Evolutionary conservation across 106 monocot genomes (phyloP).

Genomic region (Triglochin maritima): DNA sequence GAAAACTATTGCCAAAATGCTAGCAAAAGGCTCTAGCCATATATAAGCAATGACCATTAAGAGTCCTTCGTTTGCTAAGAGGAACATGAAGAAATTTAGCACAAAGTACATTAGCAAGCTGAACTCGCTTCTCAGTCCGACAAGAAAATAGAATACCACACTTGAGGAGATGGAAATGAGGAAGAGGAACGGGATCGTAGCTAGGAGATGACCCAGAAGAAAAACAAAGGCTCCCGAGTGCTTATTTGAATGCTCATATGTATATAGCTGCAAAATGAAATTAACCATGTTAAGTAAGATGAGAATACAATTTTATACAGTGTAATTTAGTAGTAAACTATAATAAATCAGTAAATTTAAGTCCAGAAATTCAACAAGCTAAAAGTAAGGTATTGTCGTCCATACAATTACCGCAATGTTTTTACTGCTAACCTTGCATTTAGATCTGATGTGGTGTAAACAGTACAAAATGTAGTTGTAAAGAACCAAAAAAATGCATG

Average conservation of each 20-base stretch:
- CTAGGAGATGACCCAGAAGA: constrained; percentile 58
- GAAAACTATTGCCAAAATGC: constrained; percentile 43
- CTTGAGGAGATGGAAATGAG: constrained; percentile 69
- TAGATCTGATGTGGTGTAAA: no score
- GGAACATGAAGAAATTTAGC: constrained; percentile 73
- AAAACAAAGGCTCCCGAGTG: constrained; percentile 63
- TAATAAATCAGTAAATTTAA: no score
- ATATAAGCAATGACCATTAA: constrained; percentile 67
- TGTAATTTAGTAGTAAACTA: no score
- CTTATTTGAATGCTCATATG: constrained; percentile 60
- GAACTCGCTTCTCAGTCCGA: constrained; percentile 73
- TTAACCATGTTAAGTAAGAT: not conserved
- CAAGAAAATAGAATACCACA: constrained; percentile 76
- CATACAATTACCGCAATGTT: no score
- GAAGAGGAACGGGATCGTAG: constrained; percentile 87
- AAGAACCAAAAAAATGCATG: no score
- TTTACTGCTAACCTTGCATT: no score
- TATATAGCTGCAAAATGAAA: constrained; percentile 50
- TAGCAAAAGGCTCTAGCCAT: constrained; percentile 54
- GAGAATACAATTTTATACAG: not conserved
- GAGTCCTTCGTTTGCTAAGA: constrained; percentile 83
- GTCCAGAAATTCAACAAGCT: no score
- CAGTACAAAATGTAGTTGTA: no score
- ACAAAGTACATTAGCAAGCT: constrained; percentile 89
- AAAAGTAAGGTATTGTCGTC: no score